Conservation (phyloP, 2,329 filamentous ascomycete genomes). For the Trichophyton mentagrophytes region DNA sequence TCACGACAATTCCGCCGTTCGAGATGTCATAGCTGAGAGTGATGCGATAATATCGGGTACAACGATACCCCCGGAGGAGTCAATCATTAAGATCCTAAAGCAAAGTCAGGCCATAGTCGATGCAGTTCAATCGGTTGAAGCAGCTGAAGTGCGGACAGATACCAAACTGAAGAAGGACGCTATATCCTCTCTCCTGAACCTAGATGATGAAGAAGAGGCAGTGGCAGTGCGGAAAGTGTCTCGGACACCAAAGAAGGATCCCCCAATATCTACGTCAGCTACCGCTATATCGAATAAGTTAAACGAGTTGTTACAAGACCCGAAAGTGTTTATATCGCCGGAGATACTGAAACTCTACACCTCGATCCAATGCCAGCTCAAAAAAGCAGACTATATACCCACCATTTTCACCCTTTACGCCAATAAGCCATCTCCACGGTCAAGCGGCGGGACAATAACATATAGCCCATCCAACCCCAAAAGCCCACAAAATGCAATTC, state of each 20-base stretch:
- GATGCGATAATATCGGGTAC: conserved; percentile 20
- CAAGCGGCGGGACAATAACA: conserved; percentile 45
- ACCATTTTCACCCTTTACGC: conserved; percentile 71
- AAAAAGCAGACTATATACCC: conserved; percentile 63
- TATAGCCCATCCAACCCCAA: conserved; percentile 56
- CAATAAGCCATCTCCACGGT: conserved; percentile 60
- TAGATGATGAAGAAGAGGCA: conserved; percentile 18
- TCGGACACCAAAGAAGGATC: conserved; percentile 16
- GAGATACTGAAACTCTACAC: conserved; percentile 62
- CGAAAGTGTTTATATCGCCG: conserved; percentile 67
- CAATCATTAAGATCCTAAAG: conserved; percentile 23
- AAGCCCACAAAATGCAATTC: conserved; percentile 57
- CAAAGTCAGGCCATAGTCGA: conserved; percentile 25
- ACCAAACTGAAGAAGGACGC: conserved; percentile 20
- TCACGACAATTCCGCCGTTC: conserved; percentile 19
- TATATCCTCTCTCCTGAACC: conserved; percentile 30
- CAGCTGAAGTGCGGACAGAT: background rate
- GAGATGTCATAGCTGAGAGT: conserved; percentile 19
- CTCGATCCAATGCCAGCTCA: conserved; percentile 58
- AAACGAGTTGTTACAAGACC: conserved; percentile 59
- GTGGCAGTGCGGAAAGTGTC: conserved; percentile 13
- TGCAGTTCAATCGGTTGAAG: conserved; percentile 15
- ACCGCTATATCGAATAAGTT: conserved; percentile 42
- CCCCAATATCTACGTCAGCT: conserved; percentile 24
- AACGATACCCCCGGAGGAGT: conserved; percentile 25